phyloP scores from a whole-genome alignment of 495 filamentous ascomycete genomes.

The Penicillium dipodomyicola region DNA sequence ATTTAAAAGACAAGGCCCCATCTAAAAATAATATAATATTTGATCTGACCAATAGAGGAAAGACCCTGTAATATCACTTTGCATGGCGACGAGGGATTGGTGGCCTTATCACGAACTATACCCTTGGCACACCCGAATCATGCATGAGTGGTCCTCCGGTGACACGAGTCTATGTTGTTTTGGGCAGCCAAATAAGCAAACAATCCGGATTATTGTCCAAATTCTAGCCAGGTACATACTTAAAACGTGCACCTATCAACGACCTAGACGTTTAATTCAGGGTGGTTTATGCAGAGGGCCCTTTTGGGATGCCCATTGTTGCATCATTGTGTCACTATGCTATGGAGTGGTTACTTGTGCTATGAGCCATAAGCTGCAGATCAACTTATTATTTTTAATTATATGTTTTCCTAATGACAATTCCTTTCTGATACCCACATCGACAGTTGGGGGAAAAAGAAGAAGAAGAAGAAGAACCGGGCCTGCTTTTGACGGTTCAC shows the following conservation, averaged over 20 bases:
- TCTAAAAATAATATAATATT: neutral
- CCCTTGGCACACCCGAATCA: neutral
- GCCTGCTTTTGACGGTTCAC: neutral
- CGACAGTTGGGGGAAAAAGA: neutral
- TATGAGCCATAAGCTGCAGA: neutral
- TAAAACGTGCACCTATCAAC: neutral
- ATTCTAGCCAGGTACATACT: neutral
- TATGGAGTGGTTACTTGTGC: no score
- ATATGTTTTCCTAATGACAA: neutral
- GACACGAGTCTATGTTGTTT: neutral
- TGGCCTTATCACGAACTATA: slow-evolving; percentile 4
- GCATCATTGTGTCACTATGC: neutral
- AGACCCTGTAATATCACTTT: neutral
- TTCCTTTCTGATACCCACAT: neutral
- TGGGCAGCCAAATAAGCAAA: slow-evolving; percentile 1
- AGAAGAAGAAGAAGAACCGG: neutral
- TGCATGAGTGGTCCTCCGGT: neutral
- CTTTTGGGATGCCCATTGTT: neutral
- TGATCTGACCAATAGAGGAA: slow-evolving; percentile 1
- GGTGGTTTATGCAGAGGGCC: neutral
- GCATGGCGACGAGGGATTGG: slow-evolving; percentile 2
- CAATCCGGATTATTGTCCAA: neutral
- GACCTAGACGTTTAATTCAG: neutral
- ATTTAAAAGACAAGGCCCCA: neutral
- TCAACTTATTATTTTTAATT: neutral